Evolutionary conservation across 208 protist genomes (phyloP).

Genomic region (Balamuthia mandrillaris): DNA sequence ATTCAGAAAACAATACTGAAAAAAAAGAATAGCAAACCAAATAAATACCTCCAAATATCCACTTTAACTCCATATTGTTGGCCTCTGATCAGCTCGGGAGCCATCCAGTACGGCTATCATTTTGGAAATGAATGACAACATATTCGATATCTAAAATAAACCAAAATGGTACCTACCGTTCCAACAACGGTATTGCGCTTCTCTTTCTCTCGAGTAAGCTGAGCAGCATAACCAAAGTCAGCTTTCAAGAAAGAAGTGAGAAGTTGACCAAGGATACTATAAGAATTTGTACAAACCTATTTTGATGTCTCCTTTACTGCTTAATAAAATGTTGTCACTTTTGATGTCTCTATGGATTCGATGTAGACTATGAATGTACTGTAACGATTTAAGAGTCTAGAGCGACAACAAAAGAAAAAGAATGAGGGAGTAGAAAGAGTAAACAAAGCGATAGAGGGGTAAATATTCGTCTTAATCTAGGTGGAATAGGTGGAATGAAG

Average conservation of each 20-base stretch:
- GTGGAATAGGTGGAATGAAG: not conserved
- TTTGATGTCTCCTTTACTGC: slow-evolving; percentile 48
- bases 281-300: not conserved
- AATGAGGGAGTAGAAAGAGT: not conserved
- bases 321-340: slow-evolving; percentile 69
- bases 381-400: slow-evolving; percentile 35
- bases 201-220: slow-evolving; percentile 61
- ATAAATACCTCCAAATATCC: not conserved
- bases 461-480: not conserved
- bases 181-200: slow-evolving; percentile 72
- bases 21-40: not conserved
- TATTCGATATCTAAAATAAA: not conserved
- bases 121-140: not conserved
- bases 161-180: not conserved
- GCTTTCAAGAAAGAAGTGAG: not conserved
- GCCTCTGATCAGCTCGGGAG: slow-evolving; percentile 59
- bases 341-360: slow-evolving; percentile 79
- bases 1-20: not conserved
- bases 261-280: not conserved
- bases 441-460: not conserved
- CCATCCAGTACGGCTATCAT: slow-evolving; percentile 70
- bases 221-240: slow-evolving; percentile 74
- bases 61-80: slow-evolving; percentile 36
- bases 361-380: slow-evolving; percentile 64
- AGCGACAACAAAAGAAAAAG: not conserved